Evolutionary conservation across 768 basidiomycete species (phyloP).

Genomic region (Phaffia australis): DNA sequence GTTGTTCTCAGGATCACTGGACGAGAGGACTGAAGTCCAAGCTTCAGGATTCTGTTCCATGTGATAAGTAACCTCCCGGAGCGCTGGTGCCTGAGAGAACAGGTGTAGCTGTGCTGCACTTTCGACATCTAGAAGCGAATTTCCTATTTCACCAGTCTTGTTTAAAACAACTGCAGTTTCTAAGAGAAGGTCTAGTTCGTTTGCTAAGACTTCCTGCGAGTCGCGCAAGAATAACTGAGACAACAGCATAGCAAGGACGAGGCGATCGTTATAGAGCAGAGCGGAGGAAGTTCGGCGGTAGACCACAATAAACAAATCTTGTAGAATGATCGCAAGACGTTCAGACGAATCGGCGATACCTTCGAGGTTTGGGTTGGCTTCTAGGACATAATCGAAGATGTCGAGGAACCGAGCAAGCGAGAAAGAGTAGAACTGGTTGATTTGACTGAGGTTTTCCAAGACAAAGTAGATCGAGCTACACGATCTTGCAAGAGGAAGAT

Average conservation of each 20-base stretch:
- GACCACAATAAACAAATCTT: slow-evolving; percentile 78
- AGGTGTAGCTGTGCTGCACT: slow-evolving; percentile 11
- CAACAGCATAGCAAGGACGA: slow-evolving; percentile 80
- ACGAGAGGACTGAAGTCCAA: slow-evolving; percentile 12
- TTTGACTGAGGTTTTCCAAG: slow-evolving; percentile 79
- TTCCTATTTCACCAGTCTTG: not conserved
- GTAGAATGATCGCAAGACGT: slow-evolving; percentile 68
- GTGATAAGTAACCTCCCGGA: slow-evolving; percentile 12
- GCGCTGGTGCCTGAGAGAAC: slow-evolving; percentile 3
- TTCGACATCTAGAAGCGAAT: slow-evolving; percentile 12
- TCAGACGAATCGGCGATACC: slow-evolving; percentile 59
- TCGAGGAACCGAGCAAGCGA: slow-evolving; percentile 96
- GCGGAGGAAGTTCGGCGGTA: slow-evolving; percentile 84
- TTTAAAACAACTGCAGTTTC: slow-evolving; percentile 53
- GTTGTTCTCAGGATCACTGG: slow-evolving; percentile 12
- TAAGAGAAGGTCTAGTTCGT: slow-evolving; percentile 83
- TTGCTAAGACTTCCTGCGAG: slow-evolving; percentile 47
- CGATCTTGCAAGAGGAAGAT: slow-evolving; percentile 84
- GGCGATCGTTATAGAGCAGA: slow-evolving; percentile 75
- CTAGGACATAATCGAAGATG: slow-evolving; percentile 86
- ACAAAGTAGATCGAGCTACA: slow-evolving; percentile 97
- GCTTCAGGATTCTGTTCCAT: slow-evolving; percentile 6
- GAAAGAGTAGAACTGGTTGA: slow-evolving; percentile 99
- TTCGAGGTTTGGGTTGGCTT: slow-evolving; percentile 75
- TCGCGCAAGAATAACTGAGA: slow-evolving; percentile 79